These are phyloP conservation scores for Pestalotiopsis sp. DNA, from an alignment of 2,329 filamentous ascomycete genomes.

Conservation along the genomic window DNA sequence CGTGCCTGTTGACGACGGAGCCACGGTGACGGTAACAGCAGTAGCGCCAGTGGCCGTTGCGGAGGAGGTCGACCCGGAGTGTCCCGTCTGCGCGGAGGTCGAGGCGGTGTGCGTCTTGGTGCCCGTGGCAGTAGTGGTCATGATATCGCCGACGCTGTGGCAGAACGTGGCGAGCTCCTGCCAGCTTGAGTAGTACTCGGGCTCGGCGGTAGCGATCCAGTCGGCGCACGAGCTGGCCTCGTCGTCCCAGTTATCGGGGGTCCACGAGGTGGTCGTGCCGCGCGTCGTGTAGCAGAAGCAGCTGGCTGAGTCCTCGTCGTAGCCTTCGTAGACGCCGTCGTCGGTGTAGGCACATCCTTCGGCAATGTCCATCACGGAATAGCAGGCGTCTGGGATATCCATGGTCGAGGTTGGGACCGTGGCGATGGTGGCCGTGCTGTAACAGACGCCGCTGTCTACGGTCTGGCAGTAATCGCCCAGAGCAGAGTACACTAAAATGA, in stretches of 20 bases:
- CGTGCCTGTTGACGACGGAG: slow-evolving; percentile 3
- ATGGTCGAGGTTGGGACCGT: not conserved
- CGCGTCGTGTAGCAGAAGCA: slow-evolving; percentile 16
- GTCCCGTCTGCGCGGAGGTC: slow-evolving; percentile 5
- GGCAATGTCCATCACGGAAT: slow-evolving; percentile 5
- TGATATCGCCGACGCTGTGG: slow-evolving; percentile 8
- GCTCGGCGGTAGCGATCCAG: slow-evolving; percentile 11
- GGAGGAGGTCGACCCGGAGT: not conserved
- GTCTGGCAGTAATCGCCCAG: slow-evolving; percentile 11
- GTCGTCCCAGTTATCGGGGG: slow-evolving; percentile 12
- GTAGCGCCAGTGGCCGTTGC: slow-evolving; percentile 1
- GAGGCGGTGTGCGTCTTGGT: not conserved
- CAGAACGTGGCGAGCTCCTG: not conserved
- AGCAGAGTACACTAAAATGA: slow-evolving; percentile 9
- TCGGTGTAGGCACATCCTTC: slow-evolving; percentile 7
- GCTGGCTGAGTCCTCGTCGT: slow-evolving; percentile 12
- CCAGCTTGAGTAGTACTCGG: not conserved
- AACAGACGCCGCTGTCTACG: slow-evolving; percentile 1
- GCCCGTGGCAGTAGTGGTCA: not conserved
- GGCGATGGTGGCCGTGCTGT: not conserved
- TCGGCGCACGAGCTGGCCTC: slow-evolving; percentile 11
- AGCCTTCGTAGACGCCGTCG: not conserved
- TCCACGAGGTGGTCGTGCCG: slow-evolving; percentile 10
- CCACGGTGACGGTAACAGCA: slow-evolving; percentile 13
- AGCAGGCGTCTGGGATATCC: slow-evolving; percentile 5